Conservation (phyloP, 495 filamentous ascomycete genomes). For the Hypoxylon fragiforme region DNA sequence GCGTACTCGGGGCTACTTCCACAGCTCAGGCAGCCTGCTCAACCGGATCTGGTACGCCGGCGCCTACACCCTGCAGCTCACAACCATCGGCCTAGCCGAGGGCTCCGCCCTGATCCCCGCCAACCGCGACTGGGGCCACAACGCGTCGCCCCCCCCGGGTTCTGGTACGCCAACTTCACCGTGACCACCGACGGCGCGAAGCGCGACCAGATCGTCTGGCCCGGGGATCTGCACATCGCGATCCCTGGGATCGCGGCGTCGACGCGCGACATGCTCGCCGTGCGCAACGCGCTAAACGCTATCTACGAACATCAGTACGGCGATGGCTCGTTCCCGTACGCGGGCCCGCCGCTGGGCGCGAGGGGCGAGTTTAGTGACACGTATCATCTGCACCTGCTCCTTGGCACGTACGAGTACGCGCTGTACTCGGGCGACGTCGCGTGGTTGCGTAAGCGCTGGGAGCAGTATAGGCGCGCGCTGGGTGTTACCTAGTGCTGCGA, state of each 20-base stretch:
- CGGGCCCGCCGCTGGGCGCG: conserved; percentile 60
- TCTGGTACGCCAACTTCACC: conserved; percentile 50
- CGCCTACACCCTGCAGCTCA: conserved; percentile 63
- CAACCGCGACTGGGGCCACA: conserved; percentile 41
- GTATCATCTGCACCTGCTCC: conserved; percentile 64
- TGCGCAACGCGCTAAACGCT: conserved; percentile 51
- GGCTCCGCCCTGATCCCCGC: conserved; percentile 53
- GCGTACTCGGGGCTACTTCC: conserved; percentile 57
- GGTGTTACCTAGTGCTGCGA: conserved; percentile 53
- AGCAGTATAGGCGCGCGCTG: conserved; percentile 54
- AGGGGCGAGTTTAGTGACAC: conserved; percentile 59
- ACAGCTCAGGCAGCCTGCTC: conserved; percentile 48
- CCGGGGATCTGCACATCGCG: conserved; percentile 55
- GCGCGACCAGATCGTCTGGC: conserved; percentile 60
- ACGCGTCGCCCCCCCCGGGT: conserved; percentile 38
- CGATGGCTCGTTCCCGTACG: conserved; percentile 59
- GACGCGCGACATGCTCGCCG: conserved; percentile 47
- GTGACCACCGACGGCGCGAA: conserved; percentile 61
- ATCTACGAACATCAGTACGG: conserved; percentile 50
- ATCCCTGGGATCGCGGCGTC: conserved; percentile 51
- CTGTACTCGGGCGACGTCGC: conserved; percentile 59
- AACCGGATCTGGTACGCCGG: conserved; percentile 68
- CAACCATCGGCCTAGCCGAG: conserved; percentile 54
- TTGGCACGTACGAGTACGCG: conserved; percentile 63
- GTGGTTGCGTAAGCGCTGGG: conserved; percentile 56